Conservation (phyloP, 345 rosid species). For the Erucastrum elatum region DNA sequence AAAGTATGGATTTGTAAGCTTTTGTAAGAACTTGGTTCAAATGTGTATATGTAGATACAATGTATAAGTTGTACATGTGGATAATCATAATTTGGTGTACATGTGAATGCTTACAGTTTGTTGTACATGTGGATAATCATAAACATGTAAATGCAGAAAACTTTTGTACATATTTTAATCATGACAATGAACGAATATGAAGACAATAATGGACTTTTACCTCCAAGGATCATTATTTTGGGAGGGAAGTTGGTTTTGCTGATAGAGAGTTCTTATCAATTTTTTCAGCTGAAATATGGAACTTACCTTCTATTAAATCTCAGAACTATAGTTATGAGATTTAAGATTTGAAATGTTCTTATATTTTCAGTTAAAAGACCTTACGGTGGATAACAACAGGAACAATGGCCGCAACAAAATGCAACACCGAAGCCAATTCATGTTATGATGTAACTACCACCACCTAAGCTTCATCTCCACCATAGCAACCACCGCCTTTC, state of each 20-base stretch:
- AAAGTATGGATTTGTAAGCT: no score
- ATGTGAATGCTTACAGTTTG: background rate
- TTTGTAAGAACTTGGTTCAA: background rate
- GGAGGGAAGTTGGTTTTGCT: background rate
- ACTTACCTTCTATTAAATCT: background rate
- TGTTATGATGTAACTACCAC: no score
- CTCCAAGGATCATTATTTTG: background rate
- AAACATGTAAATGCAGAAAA: no score
- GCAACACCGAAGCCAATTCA: no score
- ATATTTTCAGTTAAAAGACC: no score
- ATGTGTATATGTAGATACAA: background rate
- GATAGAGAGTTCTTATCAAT: background rate
- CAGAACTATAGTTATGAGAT: background rate
- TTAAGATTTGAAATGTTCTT: no score
- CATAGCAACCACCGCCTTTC: no score
- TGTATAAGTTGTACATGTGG: background rate
- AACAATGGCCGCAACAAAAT: no score
- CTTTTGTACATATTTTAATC: background rate
- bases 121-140: background rate
- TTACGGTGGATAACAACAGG: no score
- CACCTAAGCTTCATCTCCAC: no score
- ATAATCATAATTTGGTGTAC: background rate
- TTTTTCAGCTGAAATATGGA: background rate
- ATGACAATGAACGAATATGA: background rate
- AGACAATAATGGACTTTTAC: background rate